phyloP scores from a whole-genome alignment of 352 stramenopile genomes.

The Phytophthora ramorum region DNA sequence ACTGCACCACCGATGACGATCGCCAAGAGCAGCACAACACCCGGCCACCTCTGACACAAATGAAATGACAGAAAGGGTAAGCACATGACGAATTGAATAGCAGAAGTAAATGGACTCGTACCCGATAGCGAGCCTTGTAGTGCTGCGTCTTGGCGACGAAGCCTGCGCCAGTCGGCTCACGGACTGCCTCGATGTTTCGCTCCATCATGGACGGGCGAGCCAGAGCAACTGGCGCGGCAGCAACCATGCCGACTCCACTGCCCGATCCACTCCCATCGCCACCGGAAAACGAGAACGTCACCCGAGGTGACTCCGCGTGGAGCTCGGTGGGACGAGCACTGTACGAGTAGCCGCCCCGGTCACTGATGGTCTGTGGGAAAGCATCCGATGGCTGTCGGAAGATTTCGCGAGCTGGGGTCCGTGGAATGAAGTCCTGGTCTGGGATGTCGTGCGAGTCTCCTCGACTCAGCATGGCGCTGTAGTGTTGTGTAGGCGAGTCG shows the following conservation, averaged over 20 bases:
- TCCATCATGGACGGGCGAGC: constrained; percentile 44
- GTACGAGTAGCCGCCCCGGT: constrained; percentile 27
- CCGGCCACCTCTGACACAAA: constrained; percentile 45
- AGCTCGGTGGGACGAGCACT: constrained; percentile 28
- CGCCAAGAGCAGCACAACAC: constrained; percentile 45
- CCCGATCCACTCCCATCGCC: constrained; percentile 21
- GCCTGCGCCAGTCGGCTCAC: constrained; percentile 21
- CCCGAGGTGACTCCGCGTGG: constrained; percentile 12
- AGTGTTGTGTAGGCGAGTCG: constrained; percentile 19
- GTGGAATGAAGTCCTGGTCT: constrained; percentile 28
- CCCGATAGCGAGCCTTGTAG: constrained; percentile 64
- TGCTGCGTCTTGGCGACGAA: constrained; percentile 31
- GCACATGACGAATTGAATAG: not conserved
- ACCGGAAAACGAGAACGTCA: constrained; percentile 34
- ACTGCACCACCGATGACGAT: constrained; percentile 38
- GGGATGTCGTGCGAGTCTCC: constrained; percentile 25
- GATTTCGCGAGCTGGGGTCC: constrained; percentile 29
- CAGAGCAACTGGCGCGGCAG: constrained; percentile 17
- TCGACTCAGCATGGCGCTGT: constrained; percentile 30
- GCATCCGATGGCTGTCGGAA: constrained; percentile 30
- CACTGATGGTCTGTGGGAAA: constrained; percentile 26
- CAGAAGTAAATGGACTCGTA: constrained; percentile 20
- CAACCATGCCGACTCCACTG: constrained; percentile 2
- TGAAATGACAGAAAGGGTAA: constrained; percentile 5
- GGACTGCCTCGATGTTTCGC: constrained; percentile 57